phyloP scores from a whole-genome alignment of 2,329 filamentous ascomycete genomes.

The Aspergillus puulaauensis region DNA sequence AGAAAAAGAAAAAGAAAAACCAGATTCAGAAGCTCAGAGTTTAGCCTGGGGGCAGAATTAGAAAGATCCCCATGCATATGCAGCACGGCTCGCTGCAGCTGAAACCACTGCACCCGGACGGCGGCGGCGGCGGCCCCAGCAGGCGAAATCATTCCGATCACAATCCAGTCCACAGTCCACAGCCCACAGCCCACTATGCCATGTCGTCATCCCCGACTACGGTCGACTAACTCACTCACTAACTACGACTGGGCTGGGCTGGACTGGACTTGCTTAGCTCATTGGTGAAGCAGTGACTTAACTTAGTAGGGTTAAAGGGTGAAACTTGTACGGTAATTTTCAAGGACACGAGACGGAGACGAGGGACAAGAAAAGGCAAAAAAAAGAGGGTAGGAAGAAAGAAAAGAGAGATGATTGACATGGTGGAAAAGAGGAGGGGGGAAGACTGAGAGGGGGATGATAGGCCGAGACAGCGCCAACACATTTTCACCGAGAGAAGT shows the following conservation, averaged over 20 bases:
- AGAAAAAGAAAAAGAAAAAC: background rate
- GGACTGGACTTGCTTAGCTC: too few species aligned
- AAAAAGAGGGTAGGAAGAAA: background rate
- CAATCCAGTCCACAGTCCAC: background rate
- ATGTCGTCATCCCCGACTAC: background rate
- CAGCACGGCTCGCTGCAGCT: slow-evolving; percentile 26
- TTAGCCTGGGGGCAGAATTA: background rate
- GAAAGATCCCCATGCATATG: slow-evolving; percentile 21
- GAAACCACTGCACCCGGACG: slow-evolving; percentile 14
- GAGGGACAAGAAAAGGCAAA: background rate
- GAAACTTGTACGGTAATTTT: background rate
- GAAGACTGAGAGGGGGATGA: background rate
- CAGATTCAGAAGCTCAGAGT: background rate
- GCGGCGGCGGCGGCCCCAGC: background rate
- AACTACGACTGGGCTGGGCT: too few species aligned
- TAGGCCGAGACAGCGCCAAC: slow-evolving; percentile 8
- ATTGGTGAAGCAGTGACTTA: background rate
- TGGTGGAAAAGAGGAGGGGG: background rate
- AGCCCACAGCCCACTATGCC: background rate
- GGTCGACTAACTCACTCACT: too few species aligned
- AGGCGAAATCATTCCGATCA: background rate
- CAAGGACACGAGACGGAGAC: background rate
- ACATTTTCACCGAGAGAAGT: background rate
- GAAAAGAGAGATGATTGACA: background rate
- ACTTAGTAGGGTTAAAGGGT: background rate